Base-by-base conservation (phyloP, 345 rosid species). In the Cardamine resedifolia region DNA sequence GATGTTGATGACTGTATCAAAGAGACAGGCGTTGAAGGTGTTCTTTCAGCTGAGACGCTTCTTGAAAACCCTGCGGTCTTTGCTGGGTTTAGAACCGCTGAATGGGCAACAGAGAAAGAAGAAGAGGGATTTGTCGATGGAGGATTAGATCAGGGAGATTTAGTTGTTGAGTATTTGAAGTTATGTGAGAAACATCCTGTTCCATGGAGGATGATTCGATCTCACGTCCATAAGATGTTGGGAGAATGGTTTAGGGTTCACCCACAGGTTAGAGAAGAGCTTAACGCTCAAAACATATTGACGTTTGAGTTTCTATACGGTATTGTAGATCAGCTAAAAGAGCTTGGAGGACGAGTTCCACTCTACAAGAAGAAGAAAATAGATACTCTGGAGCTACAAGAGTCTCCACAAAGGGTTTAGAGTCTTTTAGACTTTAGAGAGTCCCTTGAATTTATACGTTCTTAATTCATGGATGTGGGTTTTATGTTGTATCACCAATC, bases 1-100 rank as follows among this genome's bases (percentile, higher is more conserved):
- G 99, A 95, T 72, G 97, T 87, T 4, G 71, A 59, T 38, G 60
- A 66, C 58, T 90, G 96, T 64, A 68, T 95, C 73, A 77, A 78
- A 73, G 92, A 83, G 83, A 91, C 98, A 0, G 90, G 90, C 31
- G 89, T 71, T 16, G 97, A 91, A 49, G 99, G 99, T 26, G 94
- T 95, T 71, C 96, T 95, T 70, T 95, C 99, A 0, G 99, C 98
- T 0, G 98, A 95, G 81, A 59, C 98, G 64, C 96, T 95, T 10
- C 99, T 95, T 36, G 97, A 87, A 79, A 95, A 91, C 64, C 99
- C 98, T 8, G 96, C 98, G 0, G 85, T 90, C 2, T 95, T 91
- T 82, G 87, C 91, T 15, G 97, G 99, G 57, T 95, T 76, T 68
- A 86, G 79, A 61, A 88, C 90, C 2, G 74, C 88, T 30, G 92